Percentiles rank a stretch among this genome's conserved stretches.
These are phyloP conservation scores for Dryadomyces quercivorus DNA, from an alignment of 2,329 filamentous ascomycete genomes.

Conservation along the genomic window DNA sequence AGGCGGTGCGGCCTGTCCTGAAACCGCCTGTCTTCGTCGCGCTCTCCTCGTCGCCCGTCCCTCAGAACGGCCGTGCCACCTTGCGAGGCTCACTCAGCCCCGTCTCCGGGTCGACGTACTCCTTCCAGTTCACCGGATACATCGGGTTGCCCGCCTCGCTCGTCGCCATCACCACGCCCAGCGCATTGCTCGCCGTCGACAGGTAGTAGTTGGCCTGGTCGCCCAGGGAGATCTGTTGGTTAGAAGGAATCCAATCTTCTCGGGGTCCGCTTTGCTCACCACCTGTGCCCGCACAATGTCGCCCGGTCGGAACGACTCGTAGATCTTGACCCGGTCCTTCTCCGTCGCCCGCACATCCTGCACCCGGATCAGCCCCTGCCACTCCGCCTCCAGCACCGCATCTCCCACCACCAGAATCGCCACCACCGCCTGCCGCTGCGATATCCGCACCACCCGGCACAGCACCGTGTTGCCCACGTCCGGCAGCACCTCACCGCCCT, in stretches of 20 bases:
- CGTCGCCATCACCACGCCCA: slow-evolving; percentile 86
- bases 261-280: slow-evolving; percentile 39
- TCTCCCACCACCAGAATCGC: slow-evolving; percentile 75
- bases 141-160: slow-evolving; percentile 83
- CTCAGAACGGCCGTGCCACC: slow-evolving; percentile 83
- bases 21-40: too few relatives aligned
- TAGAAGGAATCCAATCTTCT: background rate
- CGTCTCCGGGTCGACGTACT: slow-evolving; percentile 76
- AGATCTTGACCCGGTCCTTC: slow-evolving; percentile 86
- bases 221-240: slow-evolving; percentile 65
- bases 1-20: too few relatives aligned
- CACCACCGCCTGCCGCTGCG: slow-evolving; percentile 72
- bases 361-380: slow-evolving; percentile 72
- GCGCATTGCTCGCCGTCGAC: slow-evolving; percentile 80
- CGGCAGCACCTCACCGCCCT: slow-evolving; percentile 55
- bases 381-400: slow-evolving; percentile 62
- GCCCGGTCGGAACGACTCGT: slow-evolving; percentile 82
- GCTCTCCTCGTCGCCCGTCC: too few relatives aligned
- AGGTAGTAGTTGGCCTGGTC: slow-evolving; percentile 94
- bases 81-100: slow-evolving; percentile 71
- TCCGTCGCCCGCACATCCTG: slow-evolving; percentile 93
- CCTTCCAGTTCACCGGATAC: slow-evolving; percentile 90
- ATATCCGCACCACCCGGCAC: slow-evolving; percentile 73
- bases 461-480: slow-evolving; percentile 72
- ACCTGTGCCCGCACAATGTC: slow-evolving; percentile 84